A percentile compares a stretch with the other conserved stretches of the same genome.
Conservation (phyloP, 768 basidiomycete genomes). For the Tricholoma furcatifolium region DNA sequence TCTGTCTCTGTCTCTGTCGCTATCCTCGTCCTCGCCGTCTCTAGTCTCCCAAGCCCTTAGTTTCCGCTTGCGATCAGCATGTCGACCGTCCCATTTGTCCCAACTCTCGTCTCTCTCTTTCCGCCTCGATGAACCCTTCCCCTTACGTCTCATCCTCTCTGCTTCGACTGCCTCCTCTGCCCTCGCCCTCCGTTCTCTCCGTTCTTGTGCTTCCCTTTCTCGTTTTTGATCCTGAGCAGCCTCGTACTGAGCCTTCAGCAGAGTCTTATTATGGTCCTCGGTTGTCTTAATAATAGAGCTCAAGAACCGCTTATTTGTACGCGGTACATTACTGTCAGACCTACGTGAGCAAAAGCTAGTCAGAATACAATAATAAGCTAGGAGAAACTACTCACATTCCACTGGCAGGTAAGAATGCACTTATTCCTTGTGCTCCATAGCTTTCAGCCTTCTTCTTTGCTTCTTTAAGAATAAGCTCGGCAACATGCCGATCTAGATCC, state of each 20-base stretch:
- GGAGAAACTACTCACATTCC: slow-evolving; percentile 36
- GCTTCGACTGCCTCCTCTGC: slow-evolving; percentile 79
- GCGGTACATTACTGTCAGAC: slow-evolving; percentile 70
- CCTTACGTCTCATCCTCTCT: slow-evolving; percentile 46
- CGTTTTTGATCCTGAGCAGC: slow-evolving; percentile 74
- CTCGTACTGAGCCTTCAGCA: slow-evolving; percentile 69
- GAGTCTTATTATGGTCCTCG: slow-evolving; percentile 91
- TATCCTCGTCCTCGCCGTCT: slow-evolving; percentile 36
- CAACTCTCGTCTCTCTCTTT: slow-evolving; percentile 33
- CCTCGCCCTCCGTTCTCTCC: slow-evolving; percentile 56
- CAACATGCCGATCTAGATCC: slow-evolving; percentile 90
- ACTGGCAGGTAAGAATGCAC: slow-evolving; percentile 67
- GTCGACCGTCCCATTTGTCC: slow-evolving; percentile 57
- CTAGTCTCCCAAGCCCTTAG: slow-evolving; percentile 49
- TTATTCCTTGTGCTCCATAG: slow-evolving; percentile 75
- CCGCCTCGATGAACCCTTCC: slow-evolving; percentile 26
- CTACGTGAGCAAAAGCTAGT: slow-evolving; percentile 29
- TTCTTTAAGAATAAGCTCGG: slow-evolving; percentile 87
- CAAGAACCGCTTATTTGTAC: slow-evolving; percentile 80
- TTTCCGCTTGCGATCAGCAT: slow-evolving; percentile 45
- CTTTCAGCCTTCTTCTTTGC: slow-evolving; percentile 88
- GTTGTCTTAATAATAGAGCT: slow-evolving; percentile 88
- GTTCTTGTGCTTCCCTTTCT: slow-evolving; percentile 65
- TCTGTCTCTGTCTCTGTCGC: slow-evolving; percentile 17
- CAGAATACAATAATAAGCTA: background rate